Base-by-base conservation (phyloP, 148 eudicot genomes). In the Fagopyrum esculentum region DNA sequence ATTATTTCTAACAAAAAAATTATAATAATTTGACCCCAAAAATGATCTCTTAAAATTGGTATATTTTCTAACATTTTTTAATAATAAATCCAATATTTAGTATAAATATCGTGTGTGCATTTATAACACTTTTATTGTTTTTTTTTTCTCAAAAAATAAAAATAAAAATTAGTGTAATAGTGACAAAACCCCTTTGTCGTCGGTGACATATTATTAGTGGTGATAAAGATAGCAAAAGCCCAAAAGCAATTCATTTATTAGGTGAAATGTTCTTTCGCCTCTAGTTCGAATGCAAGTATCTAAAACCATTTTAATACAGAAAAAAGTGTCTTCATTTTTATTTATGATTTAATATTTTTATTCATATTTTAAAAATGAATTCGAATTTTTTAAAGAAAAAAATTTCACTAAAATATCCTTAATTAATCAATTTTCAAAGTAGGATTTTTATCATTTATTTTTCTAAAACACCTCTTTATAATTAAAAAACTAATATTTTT, bases 171-270 rank as follows among this genome's bases (percentile, higher is more conserved):
- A 66, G 9, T 66, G 70, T 66, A 49, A 9, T 49, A 66, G 45
- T 35, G 46, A 13, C 9, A 66, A 35, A 15, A 66, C 15, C 71
- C 43, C 35, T 66, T 43, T 66, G 13, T 15, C 19, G 71, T 66
- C 71, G 71, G 71, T 66, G 71, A 66, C 71, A 35, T 66, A 3
- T 66, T 40, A 35, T 66, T 66, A 40, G 71, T 66, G 71, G 71
- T 15, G 46, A 5, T 66, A 66, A 66, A 66, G 71, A 66, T 2
- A 9, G 71, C 46, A 40, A 66, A 63, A 61, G 68, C 68, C 44
- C 68, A 26, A 61, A 64, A 66, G 47, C 47, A 66, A 66, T 8
- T 35, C 19, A 66, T 66, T 30, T 29, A 63, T 66, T 66, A 40
- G 71, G 71, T 66, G 71, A 13, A 66, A 46, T 12, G 71, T 66